Conservation (phyloP, 306 rosid species). For the Pueraria montana region DNA sequence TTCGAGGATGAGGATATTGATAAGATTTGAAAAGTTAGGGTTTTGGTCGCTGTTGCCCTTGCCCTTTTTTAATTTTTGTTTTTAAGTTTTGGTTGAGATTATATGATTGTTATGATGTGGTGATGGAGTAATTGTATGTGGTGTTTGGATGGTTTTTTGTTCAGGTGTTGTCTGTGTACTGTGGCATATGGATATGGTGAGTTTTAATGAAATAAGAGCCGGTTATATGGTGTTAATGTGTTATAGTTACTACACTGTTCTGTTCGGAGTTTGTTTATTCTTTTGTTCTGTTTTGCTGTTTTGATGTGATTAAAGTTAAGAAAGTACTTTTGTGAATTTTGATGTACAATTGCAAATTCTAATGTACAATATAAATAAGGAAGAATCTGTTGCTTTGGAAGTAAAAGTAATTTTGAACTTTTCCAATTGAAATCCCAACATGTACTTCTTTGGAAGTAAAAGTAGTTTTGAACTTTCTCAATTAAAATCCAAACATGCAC, state of each 20-base stretch:
- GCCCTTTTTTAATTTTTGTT: background rate
- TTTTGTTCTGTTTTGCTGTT: too few species aligned
- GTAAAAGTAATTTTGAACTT: too few species aligned
- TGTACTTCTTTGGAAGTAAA: too few species aligned
- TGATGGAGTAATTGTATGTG: background rate
- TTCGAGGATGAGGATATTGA: slow-evolving; percentile 75
- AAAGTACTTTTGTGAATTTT: too few species aligned
- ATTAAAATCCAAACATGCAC: too few species aligned
- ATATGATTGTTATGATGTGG: background rate
- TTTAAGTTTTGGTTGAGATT: background rate
- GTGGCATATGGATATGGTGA: background rate
- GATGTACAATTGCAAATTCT: too few species aligned
- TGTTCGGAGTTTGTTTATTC: background rate
- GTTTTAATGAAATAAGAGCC: slow-evolving; percentile 4
- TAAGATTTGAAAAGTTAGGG: slow-evolving; percentile 46
- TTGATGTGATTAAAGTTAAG: too few species aligned
- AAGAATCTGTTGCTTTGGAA: too few species aligned
- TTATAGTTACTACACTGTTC: background rate
- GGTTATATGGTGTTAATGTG: background rate
- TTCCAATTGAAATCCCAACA: too few species aligned
- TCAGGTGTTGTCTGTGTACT: background rate
- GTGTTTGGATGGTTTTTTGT: background rate
- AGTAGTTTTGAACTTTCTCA: too few species aligned
- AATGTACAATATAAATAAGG: too few species aligned
- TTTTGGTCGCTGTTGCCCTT: background rate